Evolutionary conservation across 148 eudicot genomes (phyloP), one percentile per base, ranked within the genome.

Genomic region (Rhododendron vialii): DNA sequence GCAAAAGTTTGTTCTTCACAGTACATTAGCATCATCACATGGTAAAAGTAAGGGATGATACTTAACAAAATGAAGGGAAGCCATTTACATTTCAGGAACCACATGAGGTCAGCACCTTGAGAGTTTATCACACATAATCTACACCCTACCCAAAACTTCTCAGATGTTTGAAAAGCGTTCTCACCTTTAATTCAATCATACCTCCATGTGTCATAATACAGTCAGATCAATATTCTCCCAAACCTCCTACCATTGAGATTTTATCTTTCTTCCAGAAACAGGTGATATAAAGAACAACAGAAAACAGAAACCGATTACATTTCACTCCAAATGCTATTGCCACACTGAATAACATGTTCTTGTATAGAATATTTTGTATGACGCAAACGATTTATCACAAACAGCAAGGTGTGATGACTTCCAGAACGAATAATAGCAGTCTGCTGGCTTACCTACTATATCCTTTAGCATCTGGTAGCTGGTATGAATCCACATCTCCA

Each of bases 401-500:
- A 81, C 43, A 81, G 43, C 33, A 30, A 28, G 67, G 22, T 6
- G 5, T 35, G 45, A 51, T 17, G 65, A 51, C 65, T 51, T 53
- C 41, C 26, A 30, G 67, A 51, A 17, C 15, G 28, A 81, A 61
- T n/a, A 36, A 82, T 67, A 18, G 26, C 83, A 86, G 38, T 71
- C 41, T 47, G 50, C 74, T 38, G 50, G 82, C 90, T 90, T 91
- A 97, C 99, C 99, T 95, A 81, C 96, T 95, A 86, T 95, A 97
- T 88, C 99, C 99, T 89, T 97, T 97, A 84, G 98, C 98, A 94
- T 97, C 99, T 82, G 99, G 99, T 87, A 97, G 90, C 87, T 97
- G 98, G 90, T 97, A 95, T 41, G 96, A 83, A 91, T 97, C 99
- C 59, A 97, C 93, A 89, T 95, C 96, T 65, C 99, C 96, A 89